These are phyloP conservation scores for Ophiostoma ips DNA, from an alignment of 2,329 filamentous ascomycete genomes.

Conservation along the genomic window DNA sequence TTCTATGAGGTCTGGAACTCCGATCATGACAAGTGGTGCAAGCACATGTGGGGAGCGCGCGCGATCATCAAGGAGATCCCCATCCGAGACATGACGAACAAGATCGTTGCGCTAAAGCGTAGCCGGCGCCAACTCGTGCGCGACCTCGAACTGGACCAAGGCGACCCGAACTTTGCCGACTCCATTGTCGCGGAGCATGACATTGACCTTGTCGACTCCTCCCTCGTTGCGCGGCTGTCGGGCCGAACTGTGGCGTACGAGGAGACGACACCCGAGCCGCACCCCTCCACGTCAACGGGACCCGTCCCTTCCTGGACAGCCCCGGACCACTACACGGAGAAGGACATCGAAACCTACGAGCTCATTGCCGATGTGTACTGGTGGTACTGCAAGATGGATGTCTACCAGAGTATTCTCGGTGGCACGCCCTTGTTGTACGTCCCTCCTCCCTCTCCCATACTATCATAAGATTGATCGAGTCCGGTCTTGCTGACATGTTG, in stretches of 20 bases:
- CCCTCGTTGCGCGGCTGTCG: slow-evolving; percentile 27
- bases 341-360: slow-evolving; percentile 67
- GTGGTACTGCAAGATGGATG: slow-evolving; percentile 94
- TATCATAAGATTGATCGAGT: neutral
- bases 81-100: slow-evolving; percentile 56
- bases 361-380: slow-evolving; percentile 78
- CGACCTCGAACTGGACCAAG: neutral
- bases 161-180: neutral
- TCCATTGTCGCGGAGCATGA: slow-evolving; percentile 15
- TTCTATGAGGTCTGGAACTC: slow-evolving; percentile 94
- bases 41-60: slow-evolving; percentile 72
- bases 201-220: slow-evolving; percentile 27
- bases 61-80: slow-evolving; percentile 75
- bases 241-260: slow-evolving; percentile 26
- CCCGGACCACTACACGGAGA: slow-evolving; percentile 26
- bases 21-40: slow-evolving; percentile 92
- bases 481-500: neutral
- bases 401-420: slow-evolving; percentile 79
- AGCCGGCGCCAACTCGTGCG: slow-evolving; percentile 26
- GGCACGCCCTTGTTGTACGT: slow-evolving; percentile 75
- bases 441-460: too few relatives aligned
- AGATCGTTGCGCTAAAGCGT: slow-evolving; percentile 51
- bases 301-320: slow-evolving; percentile 6
- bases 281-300: neutral
- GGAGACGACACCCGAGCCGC: slow-evolving; percentile 16